Conservation (phyloP, 2,329 filamentous ascomycete genomes). For the Coniochaeta sp. region DNA sequence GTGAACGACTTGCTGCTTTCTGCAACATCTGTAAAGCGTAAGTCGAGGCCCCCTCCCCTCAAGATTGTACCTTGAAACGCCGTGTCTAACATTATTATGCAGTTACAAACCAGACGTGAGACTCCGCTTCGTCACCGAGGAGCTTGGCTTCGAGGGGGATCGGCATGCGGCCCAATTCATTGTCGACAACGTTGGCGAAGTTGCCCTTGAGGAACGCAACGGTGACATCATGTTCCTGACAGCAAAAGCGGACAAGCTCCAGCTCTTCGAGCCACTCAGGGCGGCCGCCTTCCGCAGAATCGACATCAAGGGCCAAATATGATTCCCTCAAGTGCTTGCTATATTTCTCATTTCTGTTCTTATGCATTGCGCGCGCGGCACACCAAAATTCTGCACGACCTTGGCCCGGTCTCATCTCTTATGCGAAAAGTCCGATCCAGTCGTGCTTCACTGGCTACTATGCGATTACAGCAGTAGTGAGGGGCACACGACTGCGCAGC, state of each 20-base stretch:
- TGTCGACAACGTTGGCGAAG: conserved; percentile 68
- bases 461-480: neutral
- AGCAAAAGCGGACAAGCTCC: conserved; percentile 58
- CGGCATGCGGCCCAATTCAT: conserved; percentile 87
- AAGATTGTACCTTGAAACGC: neutral
- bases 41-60: conserved; percentile 31
- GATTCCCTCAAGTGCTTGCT: conserved; percentile 21
- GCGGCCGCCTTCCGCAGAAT: conserved; percentile 72
- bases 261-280: conserved; percentile 63
- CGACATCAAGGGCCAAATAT: conserved; percentile 97
- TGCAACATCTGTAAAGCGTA: conserved; percentile 93
- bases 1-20: conserved; percentile 85
- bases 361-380: neutral
- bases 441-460: neutral
- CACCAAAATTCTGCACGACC: neutral
- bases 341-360: conserved; percentile 1
- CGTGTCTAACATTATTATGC: conserved; percentile 34
- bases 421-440: neutral
- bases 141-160: conserved; percentile 92
- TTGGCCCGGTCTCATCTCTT: neutral
- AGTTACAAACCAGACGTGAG: conserved; percentile 92
- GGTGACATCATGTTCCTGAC: conserved; percentile 68
- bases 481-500: neutral
- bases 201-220: conserved; percentile 69
- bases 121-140: conserved; percentile 87